phyloP scores from a whole-genome alignment of 148 eudicot species.

The Pharnaceum exiguum region DNA sequence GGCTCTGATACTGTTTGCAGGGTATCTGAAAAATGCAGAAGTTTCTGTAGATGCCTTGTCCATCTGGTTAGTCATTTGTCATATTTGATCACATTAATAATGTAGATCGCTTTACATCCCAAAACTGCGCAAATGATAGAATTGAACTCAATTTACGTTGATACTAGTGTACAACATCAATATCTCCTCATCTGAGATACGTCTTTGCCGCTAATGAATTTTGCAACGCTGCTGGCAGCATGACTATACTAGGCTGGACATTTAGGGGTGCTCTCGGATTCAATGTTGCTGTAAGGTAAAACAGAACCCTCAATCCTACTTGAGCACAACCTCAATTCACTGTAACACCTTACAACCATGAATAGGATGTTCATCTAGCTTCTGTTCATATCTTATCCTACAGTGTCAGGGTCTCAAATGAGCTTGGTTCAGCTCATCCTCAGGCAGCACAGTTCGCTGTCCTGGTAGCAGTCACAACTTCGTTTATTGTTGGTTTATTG shows the following conservation, averaged over 20 bases:
- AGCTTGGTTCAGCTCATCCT: constrained; percentile 24
- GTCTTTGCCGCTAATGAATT: no score
- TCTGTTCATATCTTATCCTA: background rate
- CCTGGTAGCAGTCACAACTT: constrained; percentile 11
- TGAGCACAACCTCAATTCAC: no score
- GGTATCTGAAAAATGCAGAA: constrained; percentile 16
- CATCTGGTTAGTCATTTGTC: constrained; percentile 38
- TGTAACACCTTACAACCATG: no score
- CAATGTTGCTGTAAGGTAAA: constrained; percentile 53
- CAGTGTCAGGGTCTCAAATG: constrained; percentile 34
- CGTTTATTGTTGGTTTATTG: constrained; percentile 16
- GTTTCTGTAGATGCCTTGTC: constrained; percentile 46
- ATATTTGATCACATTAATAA: background rate
- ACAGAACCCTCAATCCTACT: background rate
- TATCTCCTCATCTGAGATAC: no score
- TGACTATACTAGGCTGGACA: constrained; percentile 50
- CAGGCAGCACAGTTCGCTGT: constrained; percentile 24
- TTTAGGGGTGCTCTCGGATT: constrained; percentile 38
- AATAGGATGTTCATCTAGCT: no score
- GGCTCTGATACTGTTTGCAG: constrained; percentile 34
- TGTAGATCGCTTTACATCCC: no score
- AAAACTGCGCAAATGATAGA: no score
- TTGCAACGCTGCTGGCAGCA: constrained; percentile 45
- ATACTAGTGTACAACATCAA: no score
- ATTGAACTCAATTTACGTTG: no score